phyloP scores from a whole-genome alignment of 1,284 basidiomycete genomes.

The Boletus sp. region DNA sequence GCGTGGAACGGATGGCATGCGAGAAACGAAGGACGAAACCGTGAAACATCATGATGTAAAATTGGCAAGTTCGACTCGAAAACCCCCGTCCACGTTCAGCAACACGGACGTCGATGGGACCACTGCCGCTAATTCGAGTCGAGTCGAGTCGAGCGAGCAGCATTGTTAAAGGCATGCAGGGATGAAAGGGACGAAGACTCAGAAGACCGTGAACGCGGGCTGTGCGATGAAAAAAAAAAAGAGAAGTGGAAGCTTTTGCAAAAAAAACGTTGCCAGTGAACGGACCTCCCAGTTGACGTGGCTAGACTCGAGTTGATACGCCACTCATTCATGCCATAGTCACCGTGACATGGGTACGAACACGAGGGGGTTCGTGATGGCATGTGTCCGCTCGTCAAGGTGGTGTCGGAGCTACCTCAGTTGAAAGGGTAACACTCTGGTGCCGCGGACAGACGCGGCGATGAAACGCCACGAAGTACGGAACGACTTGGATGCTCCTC shows the following conservation, averaged over 20 bases:
- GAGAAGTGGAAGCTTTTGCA: background rate
- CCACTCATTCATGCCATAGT: background rate
- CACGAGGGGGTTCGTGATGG: conserved; percentile 13
- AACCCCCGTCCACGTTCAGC: conserved; percentile 9
- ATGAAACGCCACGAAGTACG: conserved; percentile 8
- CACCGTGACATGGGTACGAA: conserved; percentile 4
- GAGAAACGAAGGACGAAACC: background rate
- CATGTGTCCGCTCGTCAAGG: conserved; percentile 1
- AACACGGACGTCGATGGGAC: background rate
- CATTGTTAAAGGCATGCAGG: too few species aligned
- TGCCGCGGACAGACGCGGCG: conserved; percentile 8
- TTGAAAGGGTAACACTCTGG: conserved; percentile 1
- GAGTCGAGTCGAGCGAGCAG: too few species aligned
- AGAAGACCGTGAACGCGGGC: too few species aligned
- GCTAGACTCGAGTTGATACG: background rate
- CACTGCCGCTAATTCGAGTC: too few species aligned
- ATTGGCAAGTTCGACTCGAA: background rate
- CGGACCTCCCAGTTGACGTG: background rate
- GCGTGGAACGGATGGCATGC: too few species aligned
- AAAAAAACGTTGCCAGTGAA: background rate
- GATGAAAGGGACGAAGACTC: too few species aligned
- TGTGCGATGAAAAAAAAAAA: too few species aligned
- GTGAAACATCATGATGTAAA: too few species aligned
- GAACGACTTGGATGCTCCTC: background rate
- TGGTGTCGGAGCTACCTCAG: background rate